These are phyloP conservation scores for Candida neerlandica DNA, from an alignment of 1,139 yeast genomes.

Conservation along the genomic window DNA sequence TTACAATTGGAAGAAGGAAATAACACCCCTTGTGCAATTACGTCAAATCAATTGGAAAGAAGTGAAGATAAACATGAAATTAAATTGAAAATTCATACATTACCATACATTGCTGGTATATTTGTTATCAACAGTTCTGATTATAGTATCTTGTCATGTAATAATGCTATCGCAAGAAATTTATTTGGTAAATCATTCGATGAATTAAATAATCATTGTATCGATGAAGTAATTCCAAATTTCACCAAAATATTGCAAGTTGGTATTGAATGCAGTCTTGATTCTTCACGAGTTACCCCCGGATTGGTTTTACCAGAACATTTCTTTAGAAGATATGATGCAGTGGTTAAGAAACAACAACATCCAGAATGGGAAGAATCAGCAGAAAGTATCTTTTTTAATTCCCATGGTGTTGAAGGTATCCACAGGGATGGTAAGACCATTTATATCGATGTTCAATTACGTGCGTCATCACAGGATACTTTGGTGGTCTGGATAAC, in stretches of 20 bases:
- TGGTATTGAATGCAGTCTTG: conserved; percentile 47
- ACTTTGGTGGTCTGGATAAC: conserved; percentile 84
- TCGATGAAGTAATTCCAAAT: conserved; percentile 65
- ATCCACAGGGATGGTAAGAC: conserved; percentile 68
- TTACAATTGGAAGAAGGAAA: conserved; percentile 43
- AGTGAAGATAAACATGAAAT: conserved; percentile 43
- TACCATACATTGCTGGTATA: conserved; percentile 88
- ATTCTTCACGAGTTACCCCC: conserved; percentile 45
- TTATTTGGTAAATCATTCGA: conserved; percentile 65
- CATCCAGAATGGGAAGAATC: conserved; percentile 9
- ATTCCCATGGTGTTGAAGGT: conserved; percentile 68
- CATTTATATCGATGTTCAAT: conserved; percentile 74
- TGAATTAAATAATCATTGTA: conserved; percentile 51
- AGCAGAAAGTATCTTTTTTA: conserved; percentile 52
- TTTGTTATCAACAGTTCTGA: conserved; percentile 62
- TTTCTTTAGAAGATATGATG: conserved; percentile 67
- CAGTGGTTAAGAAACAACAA: conserved; percentile 24
- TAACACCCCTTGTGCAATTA: conserved; percentile 71
- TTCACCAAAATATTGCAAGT: conserved; percentile 56
- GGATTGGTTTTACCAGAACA: conserved; percentile 81
- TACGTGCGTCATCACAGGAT: conserved; percentile 66
- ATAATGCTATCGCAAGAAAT: conserved; percentile 75
- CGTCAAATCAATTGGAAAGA: conserved; percentile 57
- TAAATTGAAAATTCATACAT: conserved; percentile 65
- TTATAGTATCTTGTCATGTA: conserved; percentile 62